Conservation (phyloP, 257 asterid species). For the Solanum pinnatisectum region DNA sequence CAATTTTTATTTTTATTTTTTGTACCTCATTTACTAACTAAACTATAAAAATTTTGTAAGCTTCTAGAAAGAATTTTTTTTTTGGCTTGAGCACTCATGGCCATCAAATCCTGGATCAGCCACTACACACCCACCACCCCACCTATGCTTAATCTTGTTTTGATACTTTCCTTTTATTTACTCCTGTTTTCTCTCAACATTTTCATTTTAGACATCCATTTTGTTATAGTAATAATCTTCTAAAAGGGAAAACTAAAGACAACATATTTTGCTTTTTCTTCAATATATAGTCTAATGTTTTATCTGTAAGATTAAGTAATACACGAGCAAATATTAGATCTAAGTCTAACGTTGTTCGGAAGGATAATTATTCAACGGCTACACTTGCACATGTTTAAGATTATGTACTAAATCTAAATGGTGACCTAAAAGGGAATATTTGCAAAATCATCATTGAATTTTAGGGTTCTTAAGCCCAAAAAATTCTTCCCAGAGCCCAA, state of each 20-base stretch:
- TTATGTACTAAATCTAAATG: background rate
- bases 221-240: background rate
- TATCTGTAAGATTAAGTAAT: background rate
- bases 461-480: constrained; percentile 57
- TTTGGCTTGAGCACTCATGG: too few relatives aligned
- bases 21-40: too few relatives aligned
- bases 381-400: background rate
- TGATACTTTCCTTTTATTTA: background rate
- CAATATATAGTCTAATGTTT: background rate
- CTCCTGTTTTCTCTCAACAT: background rate
- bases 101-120: too few relatives aligned
- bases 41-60: too few relatives aligned
- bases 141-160: background rate
- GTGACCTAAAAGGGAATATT: background rate
- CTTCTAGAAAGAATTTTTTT: too few relatives aligned
- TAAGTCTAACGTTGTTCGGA: background rate
- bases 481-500: constrained; percentile 73
- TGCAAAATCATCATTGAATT: background rate
- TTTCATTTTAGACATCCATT: background rate
- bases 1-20: too few relatives aligned
- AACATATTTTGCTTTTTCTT: background rate
- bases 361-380: background rate
- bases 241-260: background rate
- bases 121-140: background rate
- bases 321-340: background rate